A percentile compares a stretch with the other conserved stretches of the same genome.
These are phyloP conservation scores for Perkinsus chesapeaki DNA, from an alignment of 169 alveolate genomes.

Conservation along the genomic window DNA sequence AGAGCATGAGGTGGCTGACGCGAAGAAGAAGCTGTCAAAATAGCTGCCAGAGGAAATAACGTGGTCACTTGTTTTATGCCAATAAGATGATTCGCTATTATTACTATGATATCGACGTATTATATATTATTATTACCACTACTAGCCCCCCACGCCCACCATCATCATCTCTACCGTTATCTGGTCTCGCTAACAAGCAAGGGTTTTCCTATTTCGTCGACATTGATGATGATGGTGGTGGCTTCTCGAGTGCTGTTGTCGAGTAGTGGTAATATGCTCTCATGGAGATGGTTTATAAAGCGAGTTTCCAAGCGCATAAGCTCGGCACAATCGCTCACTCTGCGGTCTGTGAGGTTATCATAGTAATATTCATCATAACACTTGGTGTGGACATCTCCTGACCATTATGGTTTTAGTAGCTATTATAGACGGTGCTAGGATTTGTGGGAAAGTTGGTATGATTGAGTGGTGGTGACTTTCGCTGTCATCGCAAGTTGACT, in stretches of 20 bases:
- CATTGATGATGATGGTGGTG: too few species aligned
- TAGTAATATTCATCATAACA: not conserved
- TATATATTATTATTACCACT: too few species aligned
- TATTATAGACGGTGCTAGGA: not conserved
- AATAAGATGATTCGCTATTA: too few species aligned
- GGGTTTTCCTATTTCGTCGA: too few species aligned
- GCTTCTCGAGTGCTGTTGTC: too few species aligned
- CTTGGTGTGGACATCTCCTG: not conserved
- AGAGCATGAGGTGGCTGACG: constrained; percentile 46
- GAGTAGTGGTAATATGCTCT: too few species aligned
- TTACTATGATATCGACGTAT: not conserved
- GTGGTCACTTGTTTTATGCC: too few species aligned
- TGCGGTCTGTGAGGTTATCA: not conserved
- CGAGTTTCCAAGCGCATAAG: not conserved
- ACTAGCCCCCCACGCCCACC: not conserved
- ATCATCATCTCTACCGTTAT: not conserved
- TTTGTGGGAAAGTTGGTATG: not conserved
- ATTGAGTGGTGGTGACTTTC: not conserved
- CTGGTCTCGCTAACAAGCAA: too few species aligned
- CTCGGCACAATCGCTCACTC: not conserved
- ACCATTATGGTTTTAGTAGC: not conserved
- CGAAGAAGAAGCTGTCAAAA: not conserved
- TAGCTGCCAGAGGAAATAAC: too few species aligned
- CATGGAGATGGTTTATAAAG: not conserved
- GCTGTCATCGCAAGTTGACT: too few species aligned